Conservation (phyloP, 2,329 filamentous ascomycete genomes). For the Lachnellula hyalina region DNA sequence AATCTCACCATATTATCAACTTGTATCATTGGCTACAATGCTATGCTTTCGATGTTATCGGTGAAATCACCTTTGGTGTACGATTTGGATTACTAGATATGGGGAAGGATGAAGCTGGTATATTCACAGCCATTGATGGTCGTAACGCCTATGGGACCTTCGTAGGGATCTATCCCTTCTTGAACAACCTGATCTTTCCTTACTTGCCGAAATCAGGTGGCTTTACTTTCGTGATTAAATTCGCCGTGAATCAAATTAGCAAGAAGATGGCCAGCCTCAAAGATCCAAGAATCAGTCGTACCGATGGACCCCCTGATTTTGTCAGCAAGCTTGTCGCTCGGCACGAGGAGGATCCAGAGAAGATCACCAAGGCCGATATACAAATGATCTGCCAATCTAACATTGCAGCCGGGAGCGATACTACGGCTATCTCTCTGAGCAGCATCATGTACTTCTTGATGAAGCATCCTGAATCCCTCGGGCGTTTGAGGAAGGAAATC, state of each 20-base stretch:
- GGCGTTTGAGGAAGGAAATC: conserved; percentile 36
- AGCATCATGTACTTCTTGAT: conserved; percentile 30
- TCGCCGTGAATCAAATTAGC: no score
- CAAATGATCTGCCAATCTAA: conserved; percentile 6
- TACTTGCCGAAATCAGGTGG: no score
- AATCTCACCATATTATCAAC: not conserved
- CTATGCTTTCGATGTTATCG: conserved; percentile 44
- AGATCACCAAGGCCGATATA: not conserved
- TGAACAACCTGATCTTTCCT: no score
- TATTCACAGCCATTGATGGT: not conserved
- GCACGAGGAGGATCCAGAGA: conserved; percentile 8
- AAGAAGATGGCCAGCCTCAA: not conserved
- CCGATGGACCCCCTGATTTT: not conserved
- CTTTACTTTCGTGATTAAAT: no score
- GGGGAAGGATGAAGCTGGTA: conserved; percentile 36
- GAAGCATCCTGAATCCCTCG: conserved; percentile 25
- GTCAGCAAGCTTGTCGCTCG: not conserved
- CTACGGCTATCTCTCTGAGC: conserved; percentile 32
- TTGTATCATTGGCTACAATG: conserved; percentile 35
- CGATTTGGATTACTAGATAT: conserved; percentile 39
- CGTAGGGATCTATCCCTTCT: not conserved
- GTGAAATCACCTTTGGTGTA: conserved; percentile 38
- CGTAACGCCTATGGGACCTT: not conserved
- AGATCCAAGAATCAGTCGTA: conserved; percentile 15
- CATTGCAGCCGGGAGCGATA: conserved; percentile 32